Percentiles rank a stretch among this genome's conserved stretches.
These are phyloP conservation scores for Phytophthora niederhauseri DNA, from an alignment of 352 stramenopile species.

Conservation along the genomic window DNA sequence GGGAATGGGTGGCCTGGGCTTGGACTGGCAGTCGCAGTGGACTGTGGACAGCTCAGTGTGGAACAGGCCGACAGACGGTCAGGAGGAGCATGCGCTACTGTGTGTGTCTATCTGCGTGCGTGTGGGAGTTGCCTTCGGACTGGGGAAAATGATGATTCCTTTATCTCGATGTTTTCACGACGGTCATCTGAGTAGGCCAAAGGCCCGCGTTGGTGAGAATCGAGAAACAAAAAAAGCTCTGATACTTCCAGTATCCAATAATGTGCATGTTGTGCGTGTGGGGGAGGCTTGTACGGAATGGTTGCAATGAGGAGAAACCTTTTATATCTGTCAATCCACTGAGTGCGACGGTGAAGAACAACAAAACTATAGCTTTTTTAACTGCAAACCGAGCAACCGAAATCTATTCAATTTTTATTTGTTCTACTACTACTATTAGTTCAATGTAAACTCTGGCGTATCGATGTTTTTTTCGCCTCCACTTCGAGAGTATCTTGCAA, in stretches of 20 bases:
- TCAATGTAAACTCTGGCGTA: too few species aligned
- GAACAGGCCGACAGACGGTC: conserved; percentile 5
- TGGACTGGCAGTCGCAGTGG: background rate
- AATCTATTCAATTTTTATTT: background rate
- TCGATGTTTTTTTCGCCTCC: too few species aligned
- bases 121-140: conserved; percentile 18
- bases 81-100: background rate
- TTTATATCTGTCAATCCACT: conserved; percentile 82
- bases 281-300: conserved; percentile 10
- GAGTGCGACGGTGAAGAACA: conserved; percentile 80
- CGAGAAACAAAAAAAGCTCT: conserved; percentile 88
- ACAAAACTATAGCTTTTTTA: conserved; percentile 83
- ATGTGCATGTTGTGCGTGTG: conserved; percentile 16
- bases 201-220: conserved; percentile 79
- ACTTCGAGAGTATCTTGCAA: too few species aligned
- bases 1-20: conserved; percentile 16
- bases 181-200: conserved; percentile 86
- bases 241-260: conserved; percentile 56
- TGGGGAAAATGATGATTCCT: conserved; percentile 86
- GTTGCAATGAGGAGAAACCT: conserved; percentile 66
- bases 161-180: conserved; percentile 91
- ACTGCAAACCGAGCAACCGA: conserved; percentile 63
- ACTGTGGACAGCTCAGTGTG: conserved; percentile 3
- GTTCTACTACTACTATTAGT: too few species aligned
- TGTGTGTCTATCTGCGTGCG: background rate